Percentiles rank a stretch among this genome's conserved stretches.
These are phyloP conservation scores for Erodium texanum DNA, from an alignment of 441 rosid genomes.

Conservation along the genomic window DNA sequence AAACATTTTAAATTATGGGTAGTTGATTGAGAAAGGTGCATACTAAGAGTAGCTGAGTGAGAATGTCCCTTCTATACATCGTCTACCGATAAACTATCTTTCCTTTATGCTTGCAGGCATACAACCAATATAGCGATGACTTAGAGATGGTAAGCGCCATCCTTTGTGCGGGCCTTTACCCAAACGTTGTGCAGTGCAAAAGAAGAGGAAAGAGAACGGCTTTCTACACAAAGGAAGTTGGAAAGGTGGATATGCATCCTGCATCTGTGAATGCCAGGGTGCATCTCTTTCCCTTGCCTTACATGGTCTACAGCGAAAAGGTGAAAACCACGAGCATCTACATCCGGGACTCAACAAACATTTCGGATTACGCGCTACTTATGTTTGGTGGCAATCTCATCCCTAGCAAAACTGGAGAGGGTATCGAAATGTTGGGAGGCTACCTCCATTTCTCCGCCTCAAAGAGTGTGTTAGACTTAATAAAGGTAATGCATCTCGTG, in stretches of 20 bases:
- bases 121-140: constrained; percentile 71
- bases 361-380: constrained; percentile 85
- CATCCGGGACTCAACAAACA: constrained; percentile 79
- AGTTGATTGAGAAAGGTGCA: too few species aligned
- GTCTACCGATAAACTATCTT: too few species aligned
- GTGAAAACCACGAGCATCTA: constrained; percentile 74
- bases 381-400: constrained; percentile 78
- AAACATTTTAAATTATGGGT: too few species aligned
- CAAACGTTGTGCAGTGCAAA: constrained; percentile 95
- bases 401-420: constrained; percentile 64
- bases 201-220: constrained; percentile 86
- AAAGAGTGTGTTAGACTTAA: constrained; percentile 62
- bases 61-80: too few species aligned
- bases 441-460: constrained; percentile 95
- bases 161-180: constrained; percentile 92
- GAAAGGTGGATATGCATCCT: constrained; percentile 90
- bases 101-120: constrained; percentile 41
- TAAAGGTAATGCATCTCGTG: constrained; percentile 35
- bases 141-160: constrained; percentile 82
- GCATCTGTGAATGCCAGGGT: constrained; percentile 85
- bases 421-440: constrained; percentile 93
- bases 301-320: constrained; percentile 77
- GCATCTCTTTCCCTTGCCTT: constrained; percentile 68
- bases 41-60: too few species aligned
- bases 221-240: constrained; percentile 87